A percentile compares a stretch with the other conserved stretches of the same genome.
phyloP scores from a whole-genome alignment of 495 filamentous ascomycete species.

The Xylaria palmicola region DNA sequence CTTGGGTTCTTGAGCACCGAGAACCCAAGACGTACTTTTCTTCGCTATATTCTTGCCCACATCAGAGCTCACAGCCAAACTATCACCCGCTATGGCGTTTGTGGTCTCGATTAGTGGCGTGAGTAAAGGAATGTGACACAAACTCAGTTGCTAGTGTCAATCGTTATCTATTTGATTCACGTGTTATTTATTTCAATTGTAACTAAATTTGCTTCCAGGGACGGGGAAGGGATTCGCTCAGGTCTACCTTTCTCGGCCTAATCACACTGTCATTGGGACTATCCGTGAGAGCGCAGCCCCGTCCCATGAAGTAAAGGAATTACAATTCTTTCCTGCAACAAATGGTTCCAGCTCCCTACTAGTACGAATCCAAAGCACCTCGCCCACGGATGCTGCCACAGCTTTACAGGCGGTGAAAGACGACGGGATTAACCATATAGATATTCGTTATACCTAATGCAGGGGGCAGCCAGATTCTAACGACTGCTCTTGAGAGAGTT shows the following conservation, averaged over 20 bases:
- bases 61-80: no score
- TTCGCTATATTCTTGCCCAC: no score
- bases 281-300: constrained; percentile 16
- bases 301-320: constrained; percentile 11
- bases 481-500: constrained; percentile 20
- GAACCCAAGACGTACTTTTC: no score
- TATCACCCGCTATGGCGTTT: no score
- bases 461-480: constrained; percentile 26
- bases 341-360: constrained; percentile 36
- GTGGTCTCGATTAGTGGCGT: no score
- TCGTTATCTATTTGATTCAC: no score
- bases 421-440: constrained; percentile 40
- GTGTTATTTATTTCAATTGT: no score
- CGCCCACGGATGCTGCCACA: constrained; percentile 28
- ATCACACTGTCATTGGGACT: constrained; percentile 31
- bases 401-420: constrained; percentile 25
- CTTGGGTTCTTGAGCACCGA: no score
- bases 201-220: no score
- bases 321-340: constrained; percentile 31
- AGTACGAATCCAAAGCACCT: constrained; percentile 42
- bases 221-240: constrained; percentile 20
- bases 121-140: no score
- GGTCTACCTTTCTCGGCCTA: constrained; percentile 25
- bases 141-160: no score
- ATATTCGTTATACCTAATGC: constrained; percentile 53